Conservation (phyloP, 1,284 basidiomycete genomes). For the Heliocybe sulcata region DNA sequence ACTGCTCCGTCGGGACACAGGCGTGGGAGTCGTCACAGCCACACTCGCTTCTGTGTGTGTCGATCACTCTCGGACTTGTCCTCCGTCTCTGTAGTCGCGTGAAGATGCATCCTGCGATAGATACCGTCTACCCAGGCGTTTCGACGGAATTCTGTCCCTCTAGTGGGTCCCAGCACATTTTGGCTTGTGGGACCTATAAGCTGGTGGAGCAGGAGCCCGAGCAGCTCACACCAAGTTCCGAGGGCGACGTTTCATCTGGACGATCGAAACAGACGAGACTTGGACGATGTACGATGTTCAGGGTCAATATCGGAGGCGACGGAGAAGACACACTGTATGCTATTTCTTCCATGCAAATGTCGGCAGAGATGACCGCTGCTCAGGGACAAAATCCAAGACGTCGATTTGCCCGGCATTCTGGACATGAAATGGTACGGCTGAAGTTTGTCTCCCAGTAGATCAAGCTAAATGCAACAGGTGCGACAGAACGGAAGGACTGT, state of each 20-base stretch:
- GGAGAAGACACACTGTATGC: conserved; percentile 6
- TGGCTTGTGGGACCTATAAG: conserved; percentile 88
- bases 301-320: conserved; percentile 24
- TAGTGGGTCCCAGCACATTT: conserved; percentile 46
- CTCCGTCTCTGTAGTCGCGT: conserved; percentile 6
- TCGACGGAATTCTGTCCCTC: conserved; percentile 85
- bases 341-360: not conserved
- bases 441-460: not conserved
- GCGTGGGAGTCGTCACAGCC: not conserved
- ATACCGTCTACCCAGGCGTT: conserved; percentile 85
- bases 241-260: conserved; percentile 3
- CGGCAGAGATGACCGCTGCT: conserved; percentile 3
- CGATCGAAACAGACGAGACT: conserved; percentile 32
- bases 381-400: conserved; percentile 61
- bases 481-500: conserved; percentile 32
- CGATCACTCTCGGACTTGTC: not conserved
- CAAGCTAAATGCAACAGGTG: conserved; percentile 36
- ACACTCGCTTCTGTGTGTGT: not conserved
- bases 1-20: not conserved
- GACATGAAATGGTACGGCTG: conserved; percentile 85
- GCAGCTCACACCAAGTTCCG: conserved; percentile 6
- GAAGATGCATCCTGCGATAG: conserved; percentile 18
- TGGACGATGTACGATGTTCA: conserved; percentile 67
- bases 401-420: conserved; percentile 77
- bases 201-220: conserved; percentile 30